Evolutionary conservation across 2,329 filamentous ascomycete genomes (phyloP).

Genomic region (Penicillium sp.): DNA sequence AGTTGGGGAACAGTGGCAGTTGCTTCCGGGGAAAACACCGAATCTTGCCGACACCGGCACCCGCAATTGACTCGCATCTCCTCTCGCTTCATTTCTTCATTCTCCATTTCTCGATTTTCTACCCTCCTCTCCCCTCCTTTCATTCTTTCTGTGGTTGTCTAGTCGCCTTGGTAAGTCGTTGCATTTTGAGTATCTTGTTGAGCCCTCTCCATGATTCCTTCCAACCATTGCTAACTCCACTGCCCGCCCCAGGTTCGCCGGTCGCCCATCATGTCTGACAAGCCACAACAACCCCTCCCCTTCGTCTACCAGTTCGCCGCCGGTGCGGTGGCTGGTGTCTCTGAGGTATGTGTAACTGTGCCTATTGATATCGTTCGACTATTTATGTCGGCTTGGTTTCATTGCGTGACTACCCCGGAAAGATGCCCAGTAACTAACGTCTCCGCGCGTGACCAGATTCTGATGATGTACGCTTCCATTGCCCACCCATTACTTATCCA

Average conservation of each 20-base stretch:
- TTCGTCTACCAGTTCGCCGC: constrained; percentile 96
- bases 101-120: constrained; percentile 19
- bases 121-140: constrained; percentile 14
- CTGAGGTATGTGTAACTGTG: constrained; percentile 69
- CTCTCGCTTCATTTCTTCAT: background rate
- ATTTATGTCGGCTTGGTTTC: background rate
- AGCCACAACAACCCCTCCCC: constrained; percentile 74
- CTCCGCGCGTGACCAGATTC: constrained; percentile 32
- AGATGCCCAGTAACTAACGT: constrained; percentile 22
- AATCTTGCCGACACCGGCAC: constrained; percentile 29
- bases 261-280: constrained; percentile 58
- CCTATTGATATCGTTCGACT: background rate
- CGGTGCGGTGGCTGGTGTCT: constrained; percentile 95
- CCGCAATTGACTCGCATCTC: background rate
- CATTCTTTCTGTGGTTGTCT: constrained; percentile 8
- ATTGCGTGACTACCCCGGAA: background rate
- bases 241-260: constrained; percentile 10
- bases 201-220: background rate
- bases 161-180: constrained; percentile 13
- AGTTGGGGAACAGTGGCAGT: background rate
- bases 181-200: background rate
- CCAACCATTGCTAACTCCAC: constrained; percentile 9
- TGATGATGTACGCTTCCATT: constrained; percentile 33
- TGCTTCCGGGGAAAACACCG: constrained; percentile 21
- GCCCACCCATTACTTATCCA: background rate